A percentile compares a stretch with the other conserved stretches of the same genome.
Conservation (phyloP, 140 eudicot genomes). For the Cichorium intybus region DNA sequence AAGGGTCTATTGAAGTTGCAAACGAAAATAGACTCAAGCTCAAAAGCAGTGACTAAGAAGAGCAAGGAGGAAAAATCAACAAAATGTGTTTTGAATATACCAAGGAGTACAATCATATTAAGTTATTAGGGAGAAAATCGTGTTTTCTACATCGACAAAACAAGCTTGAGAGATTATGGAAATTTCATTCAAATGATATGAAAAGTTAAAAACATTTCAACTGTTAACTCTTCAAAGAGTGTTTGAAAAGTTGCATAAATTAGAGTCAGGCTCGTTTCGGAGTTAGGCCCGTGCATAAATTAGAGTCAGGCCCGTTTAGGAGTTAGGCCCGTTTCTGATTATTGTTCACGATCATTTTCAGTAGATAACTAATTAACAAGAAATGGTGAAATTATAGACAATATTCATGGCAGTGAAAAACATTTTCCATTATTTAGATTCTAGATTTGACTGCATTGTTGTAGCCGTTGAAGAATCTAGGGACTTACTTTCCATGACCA, state of each 20-base stretch:
- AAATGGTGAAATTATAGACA: not conserved
- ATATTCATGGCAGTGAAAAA: not conserved
- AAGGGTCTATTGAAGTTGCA: too few species aligned
- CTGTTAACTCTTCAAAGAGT: not conserved
- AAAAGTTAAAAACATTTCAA: not conserved
- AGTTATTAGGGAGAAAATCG: not conserved
- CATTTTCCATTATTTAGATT: not conserved
- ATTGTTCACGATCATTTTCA: not conserved
- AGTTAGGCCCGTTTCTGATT: not conserved
- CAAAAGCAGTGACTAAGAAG: too few species aligned
- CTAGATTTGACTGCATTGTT: not conserved
- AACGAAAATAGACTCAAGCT: too few species aligned
- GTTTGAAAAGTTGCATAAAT: not conserved
- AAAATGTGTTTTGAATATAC: not conserved
- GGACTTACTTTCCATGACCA: not conserved
- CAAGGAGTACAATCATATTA: not conserved
- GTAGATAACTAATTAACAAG: not conserved
- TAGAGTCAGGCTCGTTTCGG: too few species aligned
- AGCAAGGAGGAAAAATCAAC: too few species aligned
- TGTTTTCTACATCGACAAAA: not conserved
- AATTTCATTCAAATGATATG: not conserved
- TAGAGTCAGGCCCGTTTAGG: too few species aligned
- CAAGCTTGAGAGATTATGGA: not conserved
- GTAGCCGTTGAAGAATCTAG: constrained; percentile 5
- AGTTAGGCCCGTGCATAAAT: too few species aligned